Base-by-base conservation (phyloP, 768 basidiomycete species). In the Mycena rebaudengoi region DNA sequence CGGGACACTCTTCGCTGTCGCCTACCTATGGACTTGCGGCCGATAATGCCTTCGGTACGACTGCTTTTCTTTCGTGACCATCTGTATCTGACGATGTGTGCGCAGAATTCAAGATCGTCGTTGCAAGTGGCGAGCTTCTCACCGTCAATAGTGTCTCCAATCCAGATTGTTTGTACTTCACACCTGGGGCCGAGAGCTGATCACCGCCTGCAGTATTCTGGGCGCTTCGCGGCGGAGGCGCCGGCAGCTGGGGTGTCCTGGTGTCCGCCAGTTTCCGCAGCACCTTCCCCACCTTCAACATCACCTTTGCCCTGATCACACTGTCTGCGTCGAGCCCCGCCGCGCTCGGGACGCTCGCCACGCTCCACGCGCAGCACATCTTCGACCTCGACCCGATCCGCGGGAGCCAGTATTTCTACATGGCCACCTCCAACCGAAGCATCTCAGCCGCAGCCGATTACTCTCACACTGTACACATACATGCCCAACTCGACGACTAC, bases 201-300 rank as follows among this genome's bases (percentile, higher is more conserved):
- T 49, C 29, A 26, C 21, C 21, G 5, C 13, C n/a, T n/a, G n/a
- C 53, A 73, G 69, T 73, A 32, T 75, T 72, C 50, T 75, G 67
- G 69, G 72, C 73, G 46, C 41, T 73, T 21, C 66, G 73, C 2
- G 72, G 72, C 7, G 72, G 73, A 35, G 73, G 72, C 23, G 60
- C 68, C 11, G 79, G 79, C 16, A 75, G 73, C 40, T 80, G 76
- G 78, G 79, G 78, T 16, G 72, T 79, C 14, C 71, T 80, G 33
- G 68, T 77, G 21, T 74, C 76, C 18, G 75, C 76, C 2, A 80
- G 77, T 7, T 66, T 78, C 68, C 68, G 68, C 33, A n/a, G n/a
- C n/a, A 76, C 76, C 2, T 76, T 68, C 70, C 74, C 77, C 6
- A 76, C 73, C 37, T 78, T 79, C 62, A 70, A 74, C 29, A 70